Evolutionary conservation across 441 rosid species (phyloP).

Genomic region (Pelargonium exstipulatum): DNA sequence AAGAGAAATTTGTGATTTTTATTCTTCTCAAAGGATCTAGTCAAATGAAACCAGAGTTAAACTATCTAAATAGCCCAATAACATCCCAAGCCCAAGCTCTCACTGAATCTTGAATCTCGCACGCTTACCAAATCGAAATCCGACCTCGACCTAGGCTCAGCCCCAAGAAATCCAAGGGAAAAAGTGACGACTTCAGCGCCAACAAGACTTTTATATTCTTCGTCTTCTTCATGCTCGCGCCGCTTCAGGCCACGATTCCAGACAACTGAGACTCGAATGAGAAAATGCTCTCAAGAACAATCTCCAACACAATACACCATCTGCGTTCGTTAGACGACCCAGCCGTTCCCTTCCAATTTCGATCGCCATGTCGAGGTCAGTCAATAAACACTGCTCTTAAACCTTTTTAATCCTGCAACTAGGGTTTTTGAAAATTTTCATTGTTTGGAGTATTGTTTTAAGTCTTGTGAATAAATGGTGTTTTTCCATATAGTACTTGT

Average conservation of each 20-base stretch:
- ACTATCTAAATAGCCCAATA: too few relatives aligned
- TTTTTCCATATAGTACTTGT: neutral
- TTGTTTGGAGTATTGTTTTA: neutral
- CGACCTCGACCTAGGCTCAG: neutral
- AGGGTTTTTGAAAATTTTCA: neutral
- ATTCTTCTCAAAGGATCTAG: too few relatives aligned
- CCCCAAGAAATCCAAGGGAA: neutral
- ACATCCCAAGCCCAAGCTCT: too few relatives aligned
- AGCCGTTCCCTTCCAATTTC: conserved; percentile 3
- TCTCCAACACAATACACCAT: neutral
- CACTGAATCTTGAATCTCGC: too few relatives aligned
- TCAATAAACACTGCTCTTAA: neutral
- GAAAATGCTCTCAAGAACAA: conserved; percentile 2
- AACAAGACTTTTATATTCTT: neutral
- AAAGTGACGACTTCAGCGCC: neutral
- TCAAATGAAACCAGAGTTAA: too few relatives aligned
- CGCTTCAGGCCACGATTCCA: neutral
- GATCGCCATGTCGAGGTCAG: conserved; percentile 5
- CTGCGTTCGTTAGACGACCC: conserved; percentile 4
- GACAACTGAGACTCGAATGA: neutral
- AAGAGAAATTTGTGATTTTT: too few relatives aligned
- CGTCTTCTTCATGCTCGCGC: neutral
- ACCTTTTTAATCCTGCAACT: neutral
- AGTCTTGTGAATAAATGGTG: neutral
- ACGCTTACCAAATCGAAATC: neutral